Conservation (phyloP, 2,329 filamentous ascomycete species). For the Zymoseptoria brevis region DNA sequence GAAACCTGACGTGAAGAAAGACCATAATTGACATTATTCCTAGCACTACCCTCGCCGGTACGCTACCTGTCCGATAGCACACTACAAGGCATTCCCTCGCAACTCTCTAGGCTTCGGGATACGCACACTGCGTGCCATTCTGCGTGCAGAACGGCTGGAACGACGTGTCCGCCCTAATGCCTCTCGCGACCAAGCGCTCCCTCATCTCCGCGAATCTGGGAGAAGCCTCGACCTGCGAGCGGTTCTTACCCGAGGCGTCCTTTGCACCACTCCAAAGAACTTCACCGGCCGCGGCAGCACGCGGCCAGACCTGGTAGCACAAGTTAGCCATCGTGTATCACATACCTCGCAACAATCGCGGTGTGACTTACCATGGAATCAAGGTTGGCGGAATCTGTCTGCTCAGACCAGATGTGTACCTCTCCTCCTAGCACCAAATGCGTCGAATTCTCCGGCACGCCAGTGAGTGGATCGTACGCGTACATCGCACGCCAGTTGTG, state of each 20-base stretch:
- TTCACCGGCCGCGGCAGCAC: constrained; percentile 65
- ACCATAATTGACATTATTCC: background rate
- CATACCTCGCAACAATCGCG: background rate
- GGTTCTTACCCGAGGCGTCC: constrained; percentile 57
- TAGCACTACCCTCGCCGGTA: background rate
- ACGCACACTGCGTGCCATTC: constrained; percentile 44
- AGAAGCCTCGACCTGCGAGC: constrained; percentile 61
- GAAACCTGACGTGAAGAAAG: background rate
- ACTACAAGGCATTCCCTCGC: background rate
- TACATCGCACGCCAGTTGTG: constrained; percentile 81
- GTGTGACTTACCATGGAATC: constrained; percentile 48
- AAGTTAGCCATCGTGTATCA: background rate
- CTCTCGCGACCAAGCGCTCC: constrained; percentile 63
- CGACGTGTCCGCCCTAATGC: constrained; percentile 57
- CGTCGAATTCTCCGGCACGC: constrained; percentile 53
- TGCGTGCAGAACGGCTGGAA: constrained; percentile 68
- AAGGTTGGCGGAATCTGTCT: constrained; percentile 65
- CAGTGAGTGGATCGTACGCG: constrained; percentile 63
- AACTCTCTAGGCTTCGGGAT: constrained; percentile 1
- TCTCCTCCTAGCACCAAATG: constrained; percentile 73
- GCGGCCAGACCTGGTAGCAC: constrained; percentile 57
- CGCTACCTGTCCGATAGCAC: background rate
- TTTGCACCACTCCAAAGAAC: constrained; percentile 69
- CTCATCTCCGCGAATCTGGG: constrained; percentile 67
- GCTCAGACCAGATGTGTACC: constrained; percentile 72